Conservation (phyloP, 805 yeast species). For the Metschnikowia similis region DNA sequence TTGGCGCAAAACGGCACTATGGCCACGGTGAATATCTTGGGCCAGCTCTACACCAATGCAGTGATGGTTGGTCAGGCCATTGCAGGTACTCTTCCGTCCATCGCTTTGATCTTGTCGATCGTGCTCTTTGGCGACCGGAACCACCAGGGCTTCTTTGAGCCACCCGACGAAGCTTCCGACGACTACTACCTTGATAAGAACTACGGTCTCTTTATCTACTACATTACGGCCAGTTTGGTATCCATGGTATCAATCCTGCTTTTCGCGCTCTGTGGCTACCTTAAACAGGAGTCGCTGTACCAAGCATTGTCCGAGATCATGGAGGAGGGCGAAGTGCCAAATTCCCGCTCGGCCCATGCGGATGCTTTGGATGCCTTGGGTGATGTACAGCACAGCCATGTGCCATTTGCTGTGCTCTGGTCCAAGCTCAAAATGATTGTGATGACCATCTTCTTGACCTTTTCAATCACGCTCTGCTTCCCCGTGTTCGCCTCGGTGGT, state of each 20-base stretch:
- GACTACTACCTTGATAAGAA: conserved; percentile 29
- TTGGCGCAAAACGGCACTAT: conserved; percentile 85
- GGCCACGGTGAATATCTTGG: conserved; percentile 78
- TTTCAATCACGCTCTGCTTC: conserved; percentile 70
- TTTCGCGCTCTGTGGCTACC: conserved; percentile 31
- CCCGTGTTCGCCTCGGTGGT: conserved; percentile 86
- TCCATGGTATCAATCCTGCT: conserved; percentile 39
- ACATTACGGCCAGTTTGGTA: conserved; percentile 48
- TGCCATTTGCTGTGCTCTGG: conserved; percentile 62
- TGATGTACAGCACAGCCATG: conserved; percentile 29
- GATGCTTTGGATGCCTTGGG: conserved; percentile 5
- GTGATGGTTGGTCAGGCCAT: conserved; percentile 93
- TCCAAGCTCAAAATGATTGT: conserved; percentile 60
- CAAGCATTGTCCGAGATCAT: conserved; percentile 14
- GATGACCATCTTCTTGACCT: conserved; percentile 66
- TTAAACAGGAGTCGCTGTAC: conserved; percentile 22
- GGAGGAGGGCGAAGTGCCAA: conserved; percentile 7
- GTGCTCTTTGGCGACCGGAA: conserved; percentile 33
- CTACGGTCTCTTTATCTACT: conserved; percentile 42
- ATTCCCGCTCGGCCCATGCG: neutral
- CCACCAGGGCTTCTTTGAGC: conserved; percentile 10
- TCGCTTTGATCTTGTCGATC: conserved; percentile 58
- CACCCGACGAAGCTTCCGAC: conserved; percentile 12
- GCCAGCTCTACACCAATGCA: conserved; percentile 78
- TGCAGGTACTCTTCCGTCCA: conserved; percentile 88